Base-by-base conservation (phyloP, 2,329 filamentous ascomycete genomes). In the Fusarium sp. region DNA sequence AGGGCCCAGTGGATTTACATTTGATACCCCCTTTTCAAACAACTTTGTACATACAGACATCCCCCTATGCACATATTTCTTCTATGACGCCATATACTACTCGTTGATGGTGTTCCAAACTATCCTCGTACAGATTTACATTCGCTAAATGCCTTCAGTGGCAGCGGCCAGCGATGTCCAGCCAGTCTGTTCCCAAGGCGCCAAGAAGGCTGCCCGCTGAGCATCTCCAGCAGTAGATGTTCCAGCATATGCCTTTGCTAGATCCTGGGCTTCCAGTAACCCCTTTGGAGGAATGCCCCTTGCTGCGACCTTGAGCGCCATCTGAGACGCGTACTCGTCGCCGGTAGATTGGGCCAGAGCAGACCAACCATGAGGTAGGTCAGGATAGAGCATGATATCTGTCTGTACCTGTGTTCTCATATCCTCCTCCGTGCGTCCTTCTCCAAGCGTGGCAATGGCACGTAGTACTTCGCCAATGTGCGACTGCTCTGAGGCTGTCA, bases 371-470 rank as follows among this genome's bases (percentile, higher is more conserved):
- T 93, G 90, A 1, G 95, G 91, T 66, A 95, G 88, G 66, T 92
- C 87, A 0, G 96, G 96, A 55, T 93, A 89, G 28, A 98, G 87
- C 89, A 98, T 92, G 24, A 98, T 89, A 62, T 94, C 92, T 22
- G 87, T 90, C 78, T 94, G 91, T 2, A 93, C 89, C 82, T 96
- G 92, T 4, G 88, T 85, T 41, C 91, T 80, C 48, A 89, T 84
- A 60, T 88, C 86, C 56, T 87, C 83, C 42, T 88, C 85, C 3
- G 85, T 83, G 26, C 84, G 82, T 35, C 83, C 83, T 39, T 87
- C 83, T 11, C 86, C 85, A 26, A 93, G 82, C 9, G 88, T 85
- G 3, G 93, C 92, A 24, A 97, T 91, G 1, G 91, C 91, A n/a
- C 91, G 88, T 26, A 98, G 84, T 3, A 98, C 87, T 77, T 92